Conservation (phyloP, 2,329 filamentous ascomycete species). For the Uncinocarpus reesii region DNA sequence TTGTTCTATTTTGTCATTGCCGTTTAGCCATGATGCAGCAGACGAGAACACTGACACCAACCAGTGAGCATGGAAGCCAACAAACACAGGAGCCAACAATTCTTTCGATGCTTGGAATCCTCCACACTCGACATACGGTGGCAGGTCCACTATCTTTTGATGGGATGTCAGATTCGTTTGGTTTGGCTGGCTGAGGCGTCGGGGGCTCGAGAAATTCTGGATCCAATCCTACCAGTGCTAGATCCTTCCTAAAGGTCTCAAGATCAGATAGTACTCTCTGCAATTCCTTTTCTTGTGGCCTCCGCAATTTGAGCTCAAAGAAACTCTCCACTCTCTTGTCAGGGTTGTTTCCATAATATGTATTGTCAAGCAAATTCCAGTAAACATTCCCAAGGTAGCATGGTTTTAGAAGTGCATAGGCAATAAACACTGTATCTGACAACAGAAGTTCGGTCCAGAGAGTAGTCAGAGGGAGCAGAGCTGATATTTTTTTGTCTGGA, state of each 20-base stretch:
- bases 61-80: background rate
- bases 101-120: background rate
- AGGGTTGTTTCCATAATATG: conserved; percentile 8
- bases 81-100: background rate
- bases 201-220: too few species aligned
- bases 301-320: background rate
- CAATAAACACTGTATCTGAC: background rate
- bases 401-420: conserved; percentile 10
- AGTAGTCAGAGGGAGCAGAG: background rate
- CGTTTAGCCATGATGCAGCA: conserved; percentile 6
- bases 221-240: conserved; percentile 1
- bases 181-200: background rate
- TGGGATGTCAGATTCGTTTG: background rate
- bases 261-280: background rate
- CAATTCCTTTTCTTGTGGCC: background rate
- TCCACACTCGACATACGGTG: background rate
- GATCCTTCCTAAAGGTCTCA: conserved; percentile 1
- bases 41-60: conserved; percentile 2
- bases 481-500: too few species aligned
- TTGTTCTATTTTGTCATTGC: background rate
- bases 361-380: conserved; percentile 10
- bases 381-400: conserved; percentile 13
- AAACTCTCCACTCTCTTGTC: background rate
- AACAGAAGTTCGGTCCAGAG: background rate
- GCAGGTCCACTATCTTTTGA: background rate